These are phyloP conservation scores for Fusarium metavorans DNA, from an alignment of 2,329 filamentous ascomycete genomes.

Conservation along the genomic window DNA sequence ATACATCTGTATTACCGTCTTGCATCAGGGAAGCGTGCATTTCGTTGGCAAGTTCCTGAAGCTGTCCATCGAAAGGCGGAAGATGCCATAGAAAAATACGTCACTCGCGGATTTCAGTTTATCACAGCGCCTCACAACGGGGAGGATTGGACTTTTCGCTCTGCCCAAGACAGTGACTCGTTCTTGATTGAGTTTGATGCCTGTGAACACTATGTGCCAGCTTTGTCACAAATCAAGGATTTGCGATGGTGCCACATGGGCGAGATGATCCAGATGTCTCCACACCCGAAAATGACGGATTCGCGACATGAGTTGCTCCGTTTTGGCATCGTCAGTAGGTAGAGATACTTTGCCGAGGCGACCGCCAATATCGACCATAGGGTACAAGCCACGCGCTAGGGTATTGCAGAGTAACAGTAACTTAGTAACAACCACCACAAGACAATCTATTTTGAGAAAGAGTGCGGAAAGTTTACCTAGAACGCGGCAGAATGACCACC, in stretches of 20 bases:
- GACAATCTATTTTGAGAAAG: background rate
- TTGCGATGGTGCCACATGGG: background rate
- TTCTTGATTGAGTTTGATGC: background rate
- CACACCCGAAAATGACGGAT: background rate
- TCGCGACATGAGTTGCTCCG: background rate
- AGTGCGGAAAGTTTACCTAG: background rate
- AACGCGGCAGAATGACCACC: background rate
- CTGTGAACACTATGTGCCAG: background rate
- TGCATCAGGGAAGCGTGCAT: background rate
- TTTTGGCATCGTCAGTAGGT: background rate
- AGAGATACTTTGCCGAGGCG: background rate
- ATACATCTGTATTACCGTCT: background rate
- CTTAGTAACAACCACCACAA: background rate
- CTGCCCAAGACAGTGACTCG: background rate
- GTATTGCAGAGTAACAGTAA: background rate
- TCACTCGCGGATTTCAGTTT: background rate
- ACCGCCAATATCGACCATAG: background rate
- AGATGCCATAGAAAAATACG: background rate
- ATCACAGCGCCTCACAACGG: background rate
- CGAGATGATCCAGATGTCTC: background rate
- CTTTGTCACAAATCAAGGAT: background rate
- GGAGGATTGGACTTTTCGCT: background rate
- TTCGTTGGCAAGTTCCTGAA: background rate
- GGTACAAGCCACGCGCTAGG: background rate
- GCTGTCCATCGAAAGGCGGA: background rate